Base-by-base conservation (phyloP, 768 basidiomycete species). In the Tricholoma furcatifolium region DNA sequence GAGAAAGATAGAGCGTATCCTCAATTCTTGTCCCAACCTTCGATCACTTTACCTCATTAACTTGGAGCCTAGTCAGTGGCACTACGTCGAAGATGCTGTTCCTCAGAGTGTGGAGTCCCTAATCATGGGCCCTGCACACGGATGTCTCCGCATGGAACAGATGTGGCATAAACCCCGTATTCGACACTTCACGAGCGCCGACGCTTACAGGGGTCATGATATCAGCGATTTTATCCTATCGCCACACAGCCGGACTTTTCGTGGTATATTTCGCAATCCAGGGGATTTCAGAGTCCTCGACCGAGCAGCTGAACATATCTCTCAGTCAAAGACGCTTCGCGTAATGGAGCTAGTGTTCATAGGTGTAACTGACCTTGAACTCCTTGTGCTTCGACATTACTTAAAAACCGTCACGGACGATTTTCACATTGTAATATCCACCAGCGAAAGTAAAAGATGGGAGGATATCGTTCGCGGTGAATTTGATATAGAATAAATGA, bases 51-150 rank as follows among this genome's bases (percentile, higher is more conserved):
- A 66, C 14, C 45, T 74, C 32, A 50, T 71, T 38, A 52, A 66
- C 27, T 57, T 74, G 23, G 65, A 67, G 52, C 70, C 70, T 43
- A 62, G 64, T 34, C 41, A 58, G 7, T 70, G 68, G 69, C 55
- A 59, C 40, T 60, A 49, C 2, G 54, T 74, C 23, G 65, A 68
- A 35, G 57, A 66, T 50, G 61, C 62, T 6, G 57, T 73, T 15
- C 71, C 73, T 2, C n/a, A 61, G 4, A 60, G 61, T 23, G 53
- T 75, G 30, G 55, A 67, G 30, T 55, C 62, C n/a, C 62, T 74
- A 14, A 58, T 62, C 11, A 58, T 74, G 31, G 74, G 70, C 1
- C 72, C 71, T 2, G 57, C 68, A 23, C 72, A 74, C 55, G 73
- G 73, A 8, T 49, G 65, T 8, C 63, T 72, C 40, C 55, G 48